Evolutionary conservation across 495 filamentous ascomycete genomes (phyloP), one percentile per base, ranked within the genome.

Genomic region (Rusavskia elegans): DNA sequence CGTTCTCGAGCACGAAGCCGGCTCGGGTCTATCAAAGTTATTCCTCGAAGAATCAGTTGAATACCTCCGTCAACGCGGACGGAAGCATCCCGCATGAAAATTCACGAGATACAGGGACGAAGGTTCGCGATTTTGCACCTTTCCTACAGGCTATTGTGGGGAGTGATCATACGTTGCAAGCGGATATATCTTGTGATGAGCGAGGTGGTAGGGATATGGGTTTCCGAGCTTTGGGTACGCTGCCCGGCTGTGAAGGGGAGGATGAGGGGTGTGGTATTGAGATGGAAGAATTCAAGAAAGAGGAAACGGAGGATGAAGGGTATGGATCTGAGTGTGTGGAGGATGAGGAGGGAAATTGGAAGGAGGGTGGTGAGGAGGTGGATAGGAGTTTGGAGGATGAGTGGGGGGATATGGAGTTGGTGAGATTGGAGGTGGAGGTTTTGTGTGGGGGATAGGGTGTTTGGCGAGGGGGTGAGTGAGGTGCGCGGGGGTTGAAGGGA

Each of bases 341-440:
- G 19, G 50, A 53, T 45, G 32, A 50, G 40, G 40, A 11, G 32
- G 52, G 45, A 19, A 8, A 29, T 36, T 51, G 36, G n/a, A 23
- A 25, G 30, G 21, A 16, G 9, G 44, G 13, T 9, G 44, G 4
- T 30, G 44, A n/a, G 14, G 44, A 46, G 23, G 52, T 25, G 32
- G 14, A 53, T 42, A 39, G 53, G 36, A 51, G 55, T 39, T 49
- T 41, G 45, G 53, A 27, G 8, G 29, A 42, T 35, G 53, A 40
- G 7, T 40, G 48, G 16, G 25, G 48, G 32, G 37, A 48, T 39
- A 21, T 55, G 39, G 38, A 41, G 45, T 10, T 55, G 39, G 52
- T 23, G 36, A 42, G 44, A 45, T 37, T 57, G 30, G 55, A 60
- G 32, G 11, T 59, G 14, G 57, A 45, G 42, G 36, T 59, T 17